A percentile compares a stretch with the other conserved stretches of the same genome.
These are phyloP conservation scores for Microsporum audouinii DNA, from an alignment of 2,329 filamentous ascomycete species.

Conservation along the genomic window DNA sequence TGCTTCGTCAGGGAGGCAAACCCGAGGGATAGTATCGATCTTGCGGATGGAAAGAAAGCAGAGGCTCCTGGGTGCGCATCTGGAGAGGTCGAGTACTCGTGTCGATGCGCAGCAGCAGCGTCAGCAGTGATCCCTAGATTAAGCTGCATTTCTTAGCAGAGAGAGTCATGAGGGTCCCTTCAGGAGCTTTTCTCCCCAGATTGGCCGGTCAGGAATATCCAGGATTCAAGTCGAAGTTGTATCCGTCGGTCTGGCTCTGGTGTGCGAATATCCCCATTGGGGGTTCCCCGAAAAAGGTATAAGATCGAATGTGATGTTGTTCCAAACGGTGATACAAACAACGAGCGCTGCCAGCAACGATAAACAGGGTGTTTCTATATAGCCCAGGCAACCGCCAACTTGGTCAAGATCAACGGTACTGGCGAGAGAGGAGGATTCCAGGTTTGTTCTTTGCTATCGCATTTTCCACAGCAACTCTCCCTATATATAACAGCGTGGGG, in stretches of 20 bases:
- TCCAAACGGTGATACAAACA: not conserved
- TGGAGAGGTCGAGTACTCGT: constrained; percentile 21
- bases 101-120: constrained; percentile 32
- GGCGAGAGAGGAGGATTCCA: not conserved
- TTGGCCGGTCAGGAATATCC: not conserved
- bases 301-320: not conserved
- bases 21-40: not conserved
- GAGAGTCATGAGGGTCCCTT: not conserved
- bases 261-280: not conserved
- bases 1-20: constrained; percentile 4
- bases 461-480: not conserved
- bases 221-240: not conserved
- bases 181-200: not conserved
- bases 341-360: not conserved
- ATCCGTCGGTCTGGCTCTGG: not conserved
- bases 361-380: not conserved
- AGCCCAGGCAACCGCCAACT: not conserved
- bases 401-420: not conserved
- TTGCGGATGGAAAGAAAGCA: constrained; percentile 1
- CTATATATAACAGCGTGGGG: not conserved
- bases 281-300: not conserved
- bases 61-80: not conserved
- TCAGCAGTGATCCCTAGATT: constrained; percentile 34
- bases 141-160: constrained; percentile 7
- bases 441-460: not conserved